Evolutionary conservation across 2,329 filamentous ascomycete species (phyloP).

Genomic region (Xylaria hypoxylon): DNA sequence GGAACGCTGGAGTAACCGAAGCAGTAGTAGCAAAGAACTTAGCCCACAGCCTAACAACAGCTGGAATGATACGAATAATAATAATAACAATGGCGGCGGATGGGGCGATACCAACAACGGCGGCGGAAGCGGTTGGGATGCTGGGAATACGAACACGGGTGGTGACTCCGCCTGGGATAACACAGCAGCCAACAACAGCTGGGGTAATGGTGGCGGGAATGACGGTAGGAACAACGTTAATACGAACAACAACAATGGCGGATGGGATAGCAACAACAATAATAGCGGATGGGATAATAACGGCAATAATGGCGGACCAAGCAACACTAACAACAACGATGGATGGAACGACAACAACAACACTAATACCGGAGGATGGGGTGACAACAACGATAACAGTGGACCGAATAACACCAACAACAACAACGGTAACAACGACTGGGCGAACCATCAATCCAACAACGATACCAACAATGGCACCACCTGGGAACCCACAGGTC

Average conservation of each 20-base stretch:
- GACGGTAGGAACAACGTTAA: constrained; percentile 7
- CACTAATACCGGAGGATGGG: constrained; percentile 1
- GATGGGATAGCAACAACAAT: constrained; percentile 20
- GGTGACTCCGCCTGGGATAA: constrained; percentile 26
- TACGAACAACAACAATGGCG: constrained; percentile 4
- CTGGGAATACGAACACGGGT: constrained; percentile 18
- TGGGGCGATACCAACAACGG: constrained; percentile 23
- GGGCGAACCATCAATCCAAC: background rate
- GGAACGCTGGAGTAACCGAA: constrained; percentile 38
- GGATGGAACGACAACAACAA: constrained; percentile 2
- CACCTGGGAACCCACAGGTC: background rate
- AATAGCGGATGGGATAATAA: constrained; percentile 5
- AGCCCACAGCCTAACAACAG: constrained; percentile 32
- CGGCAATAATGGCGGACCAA: constrained; percentile 3
- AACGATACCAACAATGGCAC: constrained; percentile 6
- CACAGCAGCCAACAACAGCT: constrained; percentile 6
- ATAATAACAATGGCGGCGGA: constrained; percentile 5
- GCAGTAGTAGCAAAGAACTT: constrained; percentile 36
- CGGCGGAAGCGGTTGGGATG: constrained; percentile 21
- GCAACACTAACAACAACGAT: background rate
- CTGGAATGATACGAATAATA: constrained; percentile 28
- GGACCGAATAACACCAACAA: constrained; percentile 2
- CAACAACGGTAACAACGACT: constrained; percentile 5
- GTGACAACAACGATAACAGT: constrained; percentile 17
- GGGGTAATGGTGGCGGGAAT: background rate